Conservation (phyloP, 1,284 basidiomycete species). For the Irpex rosettiformis region DNA sequence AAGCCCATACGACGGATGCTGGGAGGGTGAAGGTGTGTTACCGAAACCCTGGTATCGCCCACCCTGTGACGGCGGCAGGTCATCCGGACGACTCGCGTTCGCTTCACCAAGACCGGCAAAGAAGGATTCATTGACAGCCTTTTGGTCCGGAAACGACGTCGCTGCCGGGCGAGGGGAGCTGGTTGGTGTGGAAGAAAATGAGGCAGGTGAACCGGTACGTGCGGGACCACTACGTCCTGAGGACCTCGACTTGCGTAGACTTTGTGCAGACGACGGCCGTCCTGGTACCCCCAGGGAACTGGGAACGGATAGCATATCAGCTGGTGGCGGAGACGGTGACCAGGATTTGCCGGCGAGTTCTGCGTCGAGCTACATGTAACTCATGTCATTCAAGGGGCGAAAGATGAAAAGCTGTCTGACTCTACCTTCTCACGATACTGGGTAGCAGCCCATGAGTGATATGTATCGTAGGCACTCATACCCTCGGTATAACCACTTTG, state of each 20-base stretch:
- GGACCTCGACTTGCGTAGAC: constrained; percentile 73
- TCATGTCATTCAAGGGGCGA: background rate
- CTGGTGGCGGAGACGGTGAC: constrained; percentile 65
- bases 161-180: constrained; percentile 31
- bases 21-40: constrained; percentile 58
- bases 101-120: constrained; percentile 70
- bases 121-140: constrained; percentile 72
- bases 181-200: constrained; percentile 44
- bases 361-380: constrained; percentile 58
- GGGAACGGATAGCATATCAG: constrained; percentile 32
- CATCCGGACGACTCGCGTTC: constrained; percentile 66
- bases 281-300: constrained; percentile 39
- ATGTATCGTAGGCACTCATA: constrained; percentile 75
- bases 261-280: constrained; percentile 64
- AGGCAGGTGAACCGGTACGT: constrained; percentile 42
- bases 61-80: constrained; percentile 82
- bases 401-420: constrained; percentile 14
- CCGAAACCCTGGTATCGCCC: constrained; percentile 86
- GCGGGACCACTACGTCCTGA: constrained; percentile 50
- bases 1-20: constrained; percentile 58
- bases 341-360: constrained; percentile 67
- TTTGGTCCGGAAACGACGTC: constrained; percentile 49
- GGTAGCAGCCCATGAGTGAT: constrained; percentile 88
- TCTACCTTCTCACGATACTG: constrained; percentile 93
- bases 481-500: constrained; percentile 69